Percentiles rank a stretch among this genome's conserved stretches.
These are phyloP conservation scores for Psilocybe mexicana DNA, from an alignment of 1,284 basidiomycete genomes.

Conservation along the genomic window DNA sequence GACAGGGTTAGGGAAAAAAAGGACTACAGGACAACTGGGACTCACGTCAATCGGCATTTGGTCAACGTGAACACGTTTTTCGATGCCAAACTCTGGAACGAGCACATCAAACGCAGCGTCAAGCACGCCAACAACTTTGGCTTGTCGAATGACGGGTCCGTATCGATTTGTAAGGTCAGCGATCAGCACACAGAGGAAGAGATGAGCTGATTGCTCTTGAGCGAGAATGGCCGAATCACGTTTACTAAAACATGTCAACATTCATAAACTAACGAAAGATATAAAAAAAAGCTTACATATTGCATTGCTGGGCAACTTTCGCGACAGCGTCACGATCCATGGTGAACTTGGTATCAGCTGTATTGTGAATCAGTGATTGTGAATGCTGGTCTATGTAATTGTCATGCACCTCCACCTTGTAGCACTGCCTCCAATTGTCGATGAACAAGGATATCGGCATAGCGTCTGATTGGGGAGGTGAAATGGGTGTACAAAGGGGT, in stretches of 20 bases:
- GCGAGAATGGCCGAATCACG: slow-evolving; percentile 88
- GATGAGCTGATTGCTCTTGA: slow-evolving; percentile 94
- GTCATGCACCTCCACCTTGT: slow-evolving; percentile 61
- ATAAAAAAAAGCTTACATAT: slow-evolving; percentile 63
- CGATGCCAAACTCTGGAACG: slow-evolving; percentile 93
- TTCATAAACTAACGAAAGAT: slow-evolving; percentile 4
- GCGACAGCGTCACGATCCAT: slow-evolving; percentile 98
- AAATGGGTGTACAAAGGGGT: slow-evolving; percentile 96
- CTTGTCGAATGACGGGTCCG: slow-evolving; percentile 92
- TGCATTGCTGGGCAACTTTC: slow-evolving; percentile 96
- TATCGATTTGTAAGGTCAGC: slow-evolving; percentile 92
- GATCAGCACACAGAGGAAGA: slow-evolving; percentile 93
- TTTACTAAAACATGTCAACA: slow-evolving; percentile 56
- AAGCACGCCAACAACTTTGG: slow-evolving; percentile 90
- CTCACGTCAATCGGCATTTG: slow-evolving; percentile 96
- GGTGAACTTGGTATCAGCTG: slow-evolving; percentile 83
- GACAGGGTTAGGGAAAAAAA: not conserved
- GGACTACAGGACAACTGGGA: slow-evolving; percentile 4
- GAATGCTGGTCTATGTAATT: slow-evolving; percentile 28
- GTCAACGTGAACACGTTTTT: slow-evolving; percentile 98
- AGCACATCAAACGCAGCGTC: slow-evolving; percentile 96
- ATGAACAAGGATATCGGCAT: slow-evolving; percentile 95
- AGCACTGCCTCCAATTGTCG: slow-evolving; percentile 94
- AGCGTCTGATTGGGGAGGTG: slow-evolving; percentile 91
- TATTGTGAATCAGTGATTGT: slow-evolving; percentile 4